Conservation (phyloP, 106 monocot genomes). For the Posidonia australis region DNA sequence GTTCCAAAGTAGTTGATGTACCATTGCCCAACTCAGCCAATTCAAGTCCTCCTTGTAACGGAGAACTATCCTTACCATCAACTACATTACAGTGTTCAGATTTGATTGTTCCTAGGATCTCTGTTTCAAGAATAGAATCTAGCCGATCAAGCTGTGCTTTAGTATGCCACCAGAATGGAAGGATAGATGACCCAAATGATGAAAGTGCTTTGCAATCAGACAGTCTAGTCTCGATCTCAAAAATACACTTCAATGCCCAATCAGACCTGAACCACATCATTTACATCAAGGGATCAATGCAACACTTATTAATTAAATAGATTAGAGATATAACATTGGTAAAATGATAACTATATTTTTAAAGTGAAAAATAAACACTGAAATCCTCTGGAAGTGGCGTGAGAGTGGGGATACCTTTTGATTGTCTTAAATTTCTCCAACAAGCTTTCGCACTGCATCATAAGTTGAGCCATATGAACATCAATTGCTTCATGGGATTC, state of each 20-base stretch:
- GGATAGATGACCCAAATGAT: conserved; percentile 65
- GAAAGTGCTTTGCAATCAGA: conserved; percentile 80
- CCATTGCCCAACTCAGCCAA: conserved; percentile 5
- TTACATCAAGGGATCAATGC: neutral
- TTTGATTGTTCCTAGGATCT: conserved; percentile 11
- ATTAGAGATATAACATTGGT: neutral
- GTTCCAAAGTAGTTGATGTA: neutral
- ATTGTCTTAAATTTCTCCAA: conserved; percentile 43
- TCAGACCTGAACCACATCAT: conserved; percentile 28
- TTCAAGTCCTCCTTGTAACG: conserved; percentile 11
- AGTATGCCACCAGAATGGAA: conserved; percentile 94
- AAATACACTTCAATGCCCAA: conserved; percentile 24
- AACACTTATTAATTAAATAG: neutral
- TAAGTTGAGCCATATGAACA: conserved; percentile 39
- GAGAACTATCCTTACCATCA: conserved; percentile 4
- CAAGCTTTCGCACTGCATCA: conserved; percentile 53
- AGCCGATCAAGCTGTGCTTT: conserved; percentile 53
- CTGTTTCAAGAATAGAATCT: conserved; percentile 41
- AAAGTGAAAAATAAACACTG: neutral
- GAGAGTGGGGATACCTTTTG: conserved; percentile 13
- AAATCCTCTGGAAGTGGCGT: neutral
- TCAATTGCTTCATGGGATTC: conserved; percentile 25
- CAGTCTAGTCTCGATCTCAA: conserved; percentile 67
- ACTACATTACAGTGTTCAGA: neutral
- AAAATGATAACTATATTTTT: neutral